phyloP scores from a whole-genome alignment of 805 yeast species.

The Alloascoidea hylecoeti region DNA sequence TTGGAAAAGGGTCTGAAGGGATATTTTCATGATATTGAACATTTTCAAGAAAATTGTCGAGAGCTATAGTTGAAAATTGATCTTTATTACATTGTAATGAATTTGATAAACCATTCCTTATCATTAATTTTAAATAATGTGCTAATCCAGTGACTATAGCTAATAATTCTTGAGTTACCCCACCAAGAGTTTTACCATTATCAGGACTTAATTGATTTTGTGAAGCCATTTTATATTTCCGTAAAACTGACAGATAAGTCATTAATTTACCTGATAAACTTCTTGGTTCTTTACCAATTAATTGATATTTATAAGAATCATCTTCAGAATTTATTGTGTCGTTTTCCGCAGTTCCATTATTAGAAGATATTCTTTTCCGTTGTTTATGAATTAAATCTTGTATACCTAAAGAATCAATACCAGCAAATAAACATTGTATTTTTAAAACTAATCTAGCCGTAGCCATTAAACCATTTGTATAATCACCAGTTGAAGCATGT shows the following conservation, averaged over 20 bases:
- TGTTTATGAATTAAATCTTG: background rate
- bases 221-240: background rate
- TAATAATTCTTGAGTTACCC: slow-evolving; percentile 30
- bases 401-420: slow-evolving; percentile 37
- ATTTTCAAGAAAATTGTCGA: slow-evolving; percentile 46
- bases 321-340: no score
- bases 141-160: slow-evolving; percentile 84
- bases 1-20: slow-evolving; percentile 18
- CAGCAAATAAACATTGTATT: slow-evolving; percentile 63
- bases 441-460: slow-evolving; percentile 62
- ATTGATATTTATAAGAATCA: no score
- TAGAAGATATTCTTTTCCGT: no score
- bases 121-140: slow-evolving; percentile 76
- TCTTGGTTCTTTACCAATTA: slow-evolving; percentile 49
- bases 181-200: background rate
- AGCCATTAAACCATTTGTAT: slow-evolving; percentile 47
- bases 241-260: slow-evolving; percentile 69
- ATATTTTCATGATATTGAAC: slow-evolving; percentile 30
- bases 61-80: slow-evolving; percentile 41
- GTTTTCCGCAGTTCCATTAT: no score
- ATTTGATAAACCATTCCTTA: slow-evolving; percentile 65
- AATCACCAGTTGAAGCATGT: slow-evolving; percentile 63
- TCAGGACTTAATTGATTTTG: background rate
- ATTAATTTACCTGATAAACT: slow-evolving; percentile 81
- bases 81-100: slow-evolving; percentile 51